phyloP scores from a whole-genome alignment of 139 green algal species.

The Closterium sp. region DNA sequence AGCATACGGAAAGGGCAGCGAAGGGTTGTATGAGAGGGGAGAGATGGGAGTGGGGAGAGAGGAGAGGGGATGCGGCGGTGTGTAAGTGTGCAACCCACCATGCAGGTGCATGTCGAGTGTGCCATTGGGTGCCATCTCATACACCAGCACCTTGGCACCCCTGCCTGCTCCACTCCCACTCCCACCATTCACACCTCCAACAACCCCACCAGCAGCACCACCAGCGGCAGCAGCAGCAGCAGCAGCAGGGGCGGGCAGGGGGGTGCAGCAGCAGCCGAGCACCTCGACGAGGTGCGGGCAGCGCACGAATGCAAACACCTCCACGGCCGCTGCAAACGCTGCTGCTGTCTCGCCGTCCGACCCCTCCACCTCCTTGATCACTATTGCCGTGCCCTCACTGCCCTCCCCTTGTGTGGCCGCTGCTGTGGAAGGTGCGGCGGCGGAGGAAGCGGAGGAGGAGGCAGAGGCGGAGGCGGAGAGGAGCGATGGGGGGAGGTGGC shows the following conservation, averaged over 20 bases:
- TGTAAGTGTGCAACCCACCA: background rate
- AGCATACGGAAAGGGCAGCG: background rate
- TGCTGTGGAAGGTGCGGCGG: too few species aligned
- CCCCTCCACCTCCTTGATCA: too few species aligned
- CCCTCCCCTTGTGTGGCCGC: too few species aligned
- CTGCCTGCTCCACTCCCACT: background rate
- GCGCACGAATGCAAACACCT: background rate
- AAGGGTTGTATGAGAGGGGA: background rate
- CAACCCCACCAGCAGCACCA: too few species aligned
- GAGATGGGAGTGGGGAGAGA: background rate
- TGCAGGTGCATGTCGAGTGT: constrained; percentile 4
- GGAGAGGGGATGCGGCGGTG: background rate
- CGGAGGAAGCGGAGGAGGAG: too few species aligned
- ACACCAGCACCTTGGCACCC: background rate
- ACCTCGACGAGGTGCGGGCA: background rate
- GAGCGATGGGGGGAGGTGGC: too few species aligned
- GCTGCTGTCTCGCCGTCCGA: background rate
- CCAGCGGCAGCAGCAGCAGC: too few species aligned
- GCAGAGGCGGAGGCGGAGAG: too few species aligned
- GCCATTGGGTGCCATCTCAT: background rate
- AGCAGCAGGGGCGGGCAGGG: too few species aligned
- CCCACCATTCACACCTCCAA: too few species aligned
- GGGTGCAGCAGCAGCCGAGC: background rate
- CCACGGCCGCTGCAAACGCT: background rate
- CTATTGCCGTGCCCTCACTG: too few species aligned